phyloP scores from a whole-genome alignment of 257 asterid genomes.

The Solanum okadae region DNA sequence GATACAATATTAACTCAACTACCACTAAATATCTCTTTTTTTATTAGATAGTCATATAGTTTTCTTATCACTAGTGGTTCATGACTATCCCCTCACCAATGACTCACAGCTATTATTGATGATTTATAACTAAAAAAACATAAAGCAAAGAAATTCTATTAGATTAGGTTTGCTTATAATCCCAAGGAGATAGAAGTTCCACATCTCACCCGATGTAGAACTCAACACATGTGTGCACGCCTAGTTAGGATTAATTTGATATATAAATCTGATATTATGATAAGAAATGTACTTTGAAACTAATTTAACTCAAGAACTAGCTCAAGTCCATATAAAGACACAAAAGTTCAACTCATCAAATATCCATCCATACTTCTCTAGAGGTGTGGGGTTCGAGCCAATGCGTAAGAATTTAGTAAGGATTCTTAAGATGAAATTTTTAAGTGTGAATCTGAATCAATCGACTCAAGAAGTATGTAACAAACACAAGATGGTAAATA shows the following conservation, averaged over 20 bases:
- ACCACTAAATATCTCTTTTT: too few relatives aligned
- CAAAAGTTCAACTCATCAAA: not conserved
- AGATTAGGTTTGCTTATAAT: too few relatives aligned
- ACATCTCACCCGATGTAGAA: not conserved
- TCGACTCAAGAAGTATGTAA: not conserved
- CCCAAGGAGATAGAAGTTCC: not conserved
- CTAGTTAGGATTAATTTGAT: too few relatives aligned
- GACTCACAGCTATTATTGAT: too few relatives aligned
- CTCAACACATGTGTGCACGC: not conserved
- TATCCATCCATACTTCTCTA: too few relatives aligned
- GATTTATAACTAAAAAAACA: too few relatives aligned
- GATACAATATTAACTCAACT: too few relatives aligned
- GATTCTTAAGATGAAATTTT: not conserved
- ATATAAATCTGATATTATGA: not conserved
- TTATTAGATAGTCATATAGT: too few relatives aligned
- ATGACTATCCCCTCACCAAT: too few relatives aligned
- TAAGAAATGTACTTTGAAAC: not conserved
- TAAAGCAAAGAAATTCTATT: too few relatives aligned
- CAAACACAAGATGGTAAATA: not conserved
- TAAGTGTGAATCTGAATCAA: not conserved
- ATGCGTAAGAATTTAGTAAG: too few relatives aligned
- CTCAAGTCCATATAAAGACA: not conserved
- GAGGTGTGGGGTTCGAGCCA: not conserved
- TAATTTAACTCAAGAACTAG: not conserved
- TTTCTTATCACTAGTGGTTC: too few relatives aligned